Evolutionary conservation across 345 rosid genomes (phyloP), one percentile per base, ranked within the genome.

Genomic region (Raphanus raphanistrum): DNA sequence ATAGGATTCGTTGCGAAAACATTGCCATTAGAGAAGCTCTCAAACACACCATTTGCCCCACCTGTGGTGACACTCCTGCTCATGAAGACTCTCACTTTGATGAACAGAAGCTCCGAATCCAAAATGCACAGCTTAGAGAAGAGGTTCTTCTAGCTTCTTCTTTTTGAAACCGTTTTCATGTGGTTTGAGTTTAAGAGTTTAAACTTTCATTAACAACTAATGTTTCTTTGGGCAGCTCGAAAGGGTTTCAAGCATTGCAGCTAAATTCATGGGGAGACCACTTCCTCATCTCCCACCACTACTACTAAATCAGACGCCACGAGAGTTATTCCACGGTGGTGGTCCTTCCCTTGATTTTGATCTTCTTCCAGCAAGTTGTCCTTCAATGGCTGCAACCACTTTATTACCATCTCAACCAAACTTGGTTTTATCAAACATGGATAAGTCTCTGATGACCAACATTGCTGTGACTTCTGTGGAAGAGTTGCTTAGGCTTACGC

Each of bases 1-100:
- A 95, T 66, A 88, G 86, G 90, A 95, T 95, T 80, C 92, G 99
- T 2, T 95, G 98, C 75, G 99, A 95, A 72, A 95, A 95, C 84
- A 91, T 92, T 67, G 94, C 97, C 25, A 95, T 92, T 29, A 84
- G 96, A 74, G 98, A 92, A 84, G 98, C 99, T 52, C 88, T 95
- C n/a, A 95, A 87, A 80, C 90, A 89, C 52, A 92, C 89, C 32
- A 91, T 95, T 35, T 95, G 99, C 82, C 98, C 97, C 0, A 87
- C 92, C 64, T 95, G 99, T 67, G 97, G 98, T 5, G 94, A 88
- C 3, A 85, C 90, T 86, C 94, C 97, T 50, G 10, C 55, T n/a
- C 88, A 83, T 9, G 87, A 92, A 68, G 98, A 91, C 85, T 83
- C 89, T 54, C 92, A 89, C 82, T 85, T 92, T n/a, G 99, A 95